Conservation (phyloP, 1,139 yeast genomes). For the Magnusiomyces tetraspermus region DNA sequence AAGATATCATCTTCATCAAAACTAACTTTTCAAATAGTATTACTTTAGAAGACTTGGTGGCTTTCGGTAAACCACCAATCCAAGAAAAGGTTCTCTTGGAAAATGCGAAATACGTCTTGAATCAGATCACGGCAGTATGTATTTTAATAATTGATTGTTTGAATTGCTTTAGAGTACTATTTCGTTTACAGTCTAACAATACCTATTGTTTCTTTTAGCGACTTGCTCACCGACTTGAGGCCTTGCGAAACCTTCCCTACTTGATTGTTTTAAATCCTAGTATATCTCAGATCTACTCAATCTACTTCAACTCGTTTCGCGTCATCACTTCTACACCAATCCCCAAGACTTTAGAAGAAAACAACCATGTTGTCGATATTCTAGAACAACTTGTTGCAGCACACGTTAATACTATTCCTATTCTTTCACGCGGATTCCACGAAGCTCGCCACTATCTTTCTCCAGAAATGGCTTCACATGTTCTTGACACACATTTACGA, state of each 20-base stretch:
- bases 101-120: constrained; percentile 36
- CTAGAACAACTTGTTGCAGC: constrained; percentile 54
- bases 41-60: constrained; percentile 23
- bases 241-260: constrained; percentile 68
- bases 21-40: too few relatives aligned
- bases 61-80: constrained; percentile 22
- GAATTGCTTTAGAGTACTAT: not conserved
- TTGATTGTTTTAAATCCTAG: constrained; percentile 82
- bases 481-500: constrained; percentile 66
- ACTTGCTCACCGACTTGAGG: constrained; percentile 51
- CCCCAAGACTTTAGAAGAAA: constrained; percentile 45
- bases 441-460: constrained; percentile 55
- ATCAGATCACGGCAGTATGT: constrained; percentile 38
- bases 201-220: constrained; percentile 17
- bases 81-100: constrained; percentile 28
- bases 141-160: not conserved
- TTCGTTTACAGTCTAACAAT: too few relatives aligned
- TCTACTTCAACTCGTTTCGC: constrained; percentile 64
- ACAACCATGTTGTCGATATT: constrained; percentile 42
- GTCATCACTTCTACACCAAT: constrained; percentile 40
- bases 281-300: constrained; percentile 67
- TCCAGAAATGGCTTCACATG: constrained; percentile 43
- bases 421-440: constrained; percentile 69
- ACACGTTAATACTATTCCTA: constrained; percentile 76
- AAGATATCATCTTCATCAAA: too few relatives aligned